Percentiles rank a stretch among this genome's conserved stretches.
phyloP scores from a whole-genome alignment of 2,329 filamentous ascomycete species.

The Exophiala bonariae region DNA sequence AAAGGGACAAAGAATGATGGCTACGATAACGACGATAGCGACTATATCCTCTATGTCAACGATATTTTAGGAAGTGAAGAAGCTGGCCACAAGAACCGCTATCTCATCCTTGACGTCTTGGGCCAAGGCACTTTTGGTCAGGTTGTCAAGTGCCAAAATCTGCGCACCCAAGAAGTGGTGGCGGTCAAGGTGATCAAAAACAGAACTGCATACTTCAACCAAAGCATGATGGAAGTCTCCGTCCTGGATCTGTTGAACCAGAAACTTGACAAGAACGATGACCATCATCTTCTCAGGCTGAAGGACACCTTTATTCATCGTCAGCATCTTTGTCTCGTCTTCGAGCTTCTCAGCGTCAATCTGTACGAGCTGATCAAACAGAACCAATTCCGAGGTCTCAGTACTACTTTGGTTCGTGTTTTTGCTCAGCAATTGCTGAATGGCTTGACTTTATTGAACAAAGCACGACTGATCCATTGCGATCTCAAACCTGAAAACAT shows the following conservation, averaged over 20 bases:
- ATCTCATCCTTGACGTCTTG: slow-evolving; percentile 93
- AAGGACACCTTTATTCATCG: slow-evolving; percentile 98
- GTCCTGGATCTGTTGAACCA: slow-evolving; percentile 97
- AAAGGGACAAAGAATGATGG: slow-evolving; percentile 98
- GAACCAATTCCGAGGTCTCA: slow-evolving; percentile 96
- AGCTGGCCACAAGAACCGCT: slow-evolving; percentile 97
- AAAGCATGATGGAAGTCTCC: slow-evolving; percentile 99
- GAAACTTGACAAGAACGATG: slow-evolving; percentile 98
- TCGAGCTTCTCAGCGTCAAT: slow-evolving; percentile 95
- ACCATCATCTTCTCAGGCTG: slow-evolving; percentile 89
- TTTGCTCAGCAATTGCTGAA: slow-evolving; percentile 97
- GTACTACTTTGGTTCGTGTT: slow-evolving; percentile 93
- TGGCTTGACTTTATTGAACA: slow-evolving; percentile 87
- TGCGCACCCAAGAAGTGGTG: slow-evolving; percentile 97
- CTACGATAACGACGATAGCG: slow-evolving; percentile 98
- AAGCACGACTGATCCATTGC: slow-evolving; percentile 95
- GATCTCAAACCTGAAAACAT: slow-evolving; percentile 99
- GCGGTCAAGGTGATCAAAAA: slow-evolving; percentile 99
- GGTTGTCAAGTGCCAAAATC: slow-evolving; percentile 97
- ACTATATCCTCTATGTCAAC: slow-evolving; percentile 98
- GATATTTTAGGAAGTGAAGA: slow-evolving; percentile 98
- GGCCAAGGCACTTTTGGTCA: slow-evolving; percentile 98
- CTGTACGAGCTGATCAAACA: slow-evolving; percentile 99
- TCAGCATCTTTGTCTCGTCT: slow-evolving; percentile 94
- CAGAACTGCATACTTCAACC: slow-evolving; percentile 97